Percentiles rank a stretch among this genome's conserved stretches.
Conservation (phyloP, 257 asterid species). For the Ophiorrhiza pumila region DNA sequence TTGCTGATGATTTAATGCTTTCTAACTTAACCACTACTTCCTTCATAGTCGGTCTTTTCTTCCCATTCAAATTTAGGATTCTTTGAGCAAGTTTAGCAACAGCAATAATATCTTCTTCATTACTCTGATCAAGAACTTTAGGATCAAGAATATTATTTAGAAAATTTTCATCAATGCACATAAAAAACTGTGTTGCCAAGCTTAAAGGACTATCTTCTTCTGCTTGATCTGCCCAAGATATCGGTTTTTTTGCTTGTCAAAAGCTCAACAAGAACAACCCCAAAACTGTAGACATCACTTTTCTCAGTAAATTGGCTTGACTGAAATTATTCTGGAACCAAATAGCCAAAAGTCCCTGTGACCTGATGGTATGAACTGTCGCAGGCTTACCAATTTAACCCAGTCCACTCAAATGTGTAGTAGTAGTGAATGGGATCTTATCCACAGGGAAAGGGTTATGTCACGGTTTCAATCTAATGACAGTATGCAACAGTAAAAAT, state of each 20-base stretch:
- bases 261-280: constrained; percentile 9
- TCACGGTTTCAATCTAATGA: no score
- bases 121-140: neutral
- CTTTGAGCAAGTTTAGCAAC: neutral
- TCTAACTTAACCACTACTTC: neutral
- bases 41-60: no score
- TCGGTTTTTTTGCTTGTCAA: neutral
- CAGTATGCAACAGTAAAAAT: no score
- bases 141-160: neutral
- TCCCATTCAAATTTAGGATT: neutral
- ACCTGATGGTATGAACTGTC: no score
- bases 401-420: no score
- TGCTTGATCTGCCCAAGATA: neutral
- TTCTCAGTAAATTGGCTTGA: no score
- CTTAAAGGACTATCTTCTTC: neutral
- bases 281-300: no score
- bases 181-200: neutral
- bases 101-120: neutral
- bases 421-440: no score
- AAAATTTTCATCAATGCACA: neutral
- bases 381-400: no score
- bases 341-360: no score
- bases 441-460: no score
- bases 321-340: no score
- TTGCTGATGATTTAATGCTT: neutral